Base-by-base conservation (phyloP, 1,284 basidiomycete species). In the Sporisorium graminicola region DNA sequence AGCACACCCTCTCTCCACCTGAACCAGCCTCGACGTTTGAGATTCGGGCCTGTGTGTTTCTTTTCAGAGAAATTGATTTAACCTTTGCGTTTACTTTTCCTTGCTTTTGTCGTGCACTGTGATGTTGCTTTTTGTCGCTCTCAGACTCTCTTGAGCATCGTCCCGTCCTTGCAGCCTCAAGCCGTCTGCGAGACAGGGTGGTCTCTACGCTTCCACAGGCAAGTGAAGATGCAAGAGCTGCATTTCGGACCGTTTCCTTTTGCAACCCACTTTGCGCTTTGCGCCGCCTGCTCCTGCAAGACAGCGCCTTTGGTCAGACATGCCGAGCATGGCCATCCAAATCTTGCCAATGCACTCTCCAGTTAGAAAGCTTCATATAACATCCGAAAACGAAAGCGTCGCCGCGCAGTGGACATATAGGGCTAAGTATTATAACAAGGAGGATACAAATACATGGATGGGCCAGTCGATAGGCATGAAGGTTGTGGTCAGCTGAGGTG, bases 391-490 rank as follows among this genome's bases (percentile, higher is more conserved):
- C 3, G 7, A n/a, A 13, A 18, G 12, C n/a, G n/a, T n/a, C 40
- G 40, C 16, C 18, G 26, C 46, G 29, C 35, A 14, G 35, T 35
- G 35, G 5, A 13, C 35, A 13, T 22, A n/a, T 14, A 43, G 27
- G 31, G 40, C 43, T 27, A 26, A 22, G 31, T 12, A 33, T 20
- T 43, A 55, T n/a, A 27, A 26, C 37, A 37, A 18, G n/a, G 12
- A 49, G 18, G 33, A 27, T 58, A 58, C 56, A 58, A 58, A 58
- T 58, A 58, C 56, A 58, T n/a, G 26, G 29, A 20, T 20, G 27
- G 1, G 27, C n/a, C 18, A 12, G 49, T 50, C 13, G 31, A 9
- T 52, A 20, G 50, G 20, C 20, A 37, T 51, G 49, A 10, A n/a
- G n/a, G n/a, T n/a, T n/a, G n/a, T n/a, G n/a, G n/a, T n/a, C n/a